Percentiles rank a stretch among this genome's conserved stretches.
These are phyloP conservation scores for Dryas octopetala DNA, from an alignment of 306 rosid genomes.

Conservation along the genomic window DNA sequence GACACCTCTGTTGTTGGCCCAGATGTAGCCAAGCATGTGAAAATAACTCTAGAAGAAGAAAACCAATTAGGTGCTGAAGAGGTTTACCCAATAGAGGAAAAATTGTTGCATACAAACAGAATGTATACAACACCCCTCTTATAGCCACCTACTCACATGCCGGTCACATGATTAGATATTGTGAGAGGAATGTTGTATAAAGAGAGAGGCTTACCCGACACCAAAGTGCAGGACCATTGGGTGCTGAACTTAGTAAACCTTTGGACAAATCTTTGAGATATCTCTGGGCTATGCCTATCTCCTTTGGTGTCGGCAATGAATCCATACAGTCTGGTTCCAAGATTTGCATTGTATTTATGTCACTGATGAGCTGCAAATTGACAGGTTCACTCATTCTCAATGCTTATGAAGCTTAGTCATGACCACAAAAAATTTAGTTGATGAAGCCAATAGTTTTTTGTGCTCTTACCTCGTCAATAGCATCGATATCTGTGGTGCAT, in stretches of 20 bases:
- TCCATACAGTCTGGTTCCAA: constrained; percentile 22
- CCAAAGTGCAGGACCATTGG: constrained; percentile 14
- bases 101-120: background rate
- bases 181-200: background rate
- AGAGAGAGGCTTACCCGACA: constrained; percentile 23
- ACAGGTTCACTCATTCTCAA: background rate
- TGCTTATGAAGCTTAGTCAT: background rate
- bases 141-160: background rate
- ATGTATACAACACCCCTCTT: background rate
- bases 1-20: constrained; percentile 23
- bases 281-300: constrained; percentile 5
- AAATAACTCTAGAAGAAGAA: constrained; percentile 12
- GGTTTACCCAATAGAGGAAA: background rate
- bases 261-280: constrained; percentile 5
- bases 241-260: background rate
- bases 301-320: constrained; percentile 4
- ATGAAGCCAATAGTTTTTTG: background rate
- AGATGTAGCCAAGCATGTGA: constrained; percentile 20
- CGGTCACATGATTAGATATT: background rate
- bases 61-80: background rate
- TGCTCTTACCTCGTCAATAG: constrained; percentile 5
- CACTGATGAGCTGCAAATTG: constrained; percentile 24
- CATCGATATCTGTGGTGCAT: constrained; percentile 16
- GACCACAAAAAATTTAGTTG: background rate
- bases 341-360: constrained; percentile 18